These are phyloP conservation scores for Circinella umbellata DNA, from an alignment of 371 early-diverging fungal genomes.

Conservation along the genomic window DNA sequence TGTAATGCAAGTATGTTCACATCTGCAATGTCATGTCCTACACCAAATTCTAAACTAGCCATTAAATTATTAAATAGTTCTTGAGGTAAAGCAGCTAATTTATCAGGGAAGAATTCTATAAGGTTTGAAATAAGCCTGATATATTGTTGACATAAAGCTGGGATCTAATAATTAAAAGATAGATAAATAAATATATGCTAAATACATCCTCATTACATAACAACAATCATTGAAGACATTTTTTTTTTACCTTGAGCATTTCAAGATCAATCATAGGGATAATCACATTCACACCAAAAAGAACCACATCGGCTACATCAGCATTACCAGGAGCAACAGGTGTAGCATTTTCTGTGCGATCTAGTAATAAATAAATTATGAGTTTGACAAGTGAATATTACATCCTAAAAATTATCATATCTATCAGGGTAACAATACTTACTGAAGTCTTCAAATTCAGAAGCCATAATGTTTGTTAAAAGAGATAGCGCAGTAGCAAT, in stretches of 20 bases:
- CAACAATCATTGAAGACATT: too few species aligned
- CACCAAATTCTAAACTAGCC: slow-evolving; percentile 71
- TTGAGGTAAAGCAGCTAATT: slow-evolving; percentile 58
- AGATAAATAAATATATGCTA: too few species aligned
- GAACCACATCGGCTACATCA: slow-evolving; percentile 70
- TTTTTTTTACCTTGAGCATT: slow-evolving; percentile 67
- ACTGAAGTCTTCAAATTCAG: slow-evolving; percentile 62
- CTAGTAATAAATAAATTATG: too few species aligned
- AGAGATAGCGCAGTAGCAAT: slow-evolving; percentile 66
- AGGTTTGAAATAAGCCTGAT: slow-evolving; percentile 68
- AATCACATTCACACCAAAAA: slow-evolving; percentile 69
- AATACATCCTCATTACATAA: too few species aligned
- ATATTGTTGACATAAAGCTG: slow-evolving; percentile 71
- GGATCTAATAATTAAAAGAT: slow-evolving; percentile 51
- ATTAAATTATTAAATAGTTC: slow-evolving; percentile 63
- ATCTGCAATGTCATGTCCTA: slow-evolving; percentile 62
- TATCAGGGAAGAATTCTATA: slow-evolving; percentile 72
- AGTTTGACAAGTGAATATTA: too few species aligned
- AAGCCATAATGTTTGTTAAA: slow-evolving; percentile 63
- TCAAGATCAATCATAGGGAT: slow-evolving; percentile 75
- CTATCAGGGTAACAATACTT: slow-evolving; percentile 25
- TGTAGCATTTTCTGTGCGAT: slow-evolving; percentile 14
- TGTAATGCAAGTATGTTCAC: slow-evolving; percentile 66
- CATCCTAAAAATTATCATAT: too few species aligned
- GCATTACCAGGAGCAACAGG: slow-evolving; percentile 27